Conservation (phyloP, 2,329 filamentous ascomycete genomes). For the Aspergillus brunneoviolaceus region DNA sequence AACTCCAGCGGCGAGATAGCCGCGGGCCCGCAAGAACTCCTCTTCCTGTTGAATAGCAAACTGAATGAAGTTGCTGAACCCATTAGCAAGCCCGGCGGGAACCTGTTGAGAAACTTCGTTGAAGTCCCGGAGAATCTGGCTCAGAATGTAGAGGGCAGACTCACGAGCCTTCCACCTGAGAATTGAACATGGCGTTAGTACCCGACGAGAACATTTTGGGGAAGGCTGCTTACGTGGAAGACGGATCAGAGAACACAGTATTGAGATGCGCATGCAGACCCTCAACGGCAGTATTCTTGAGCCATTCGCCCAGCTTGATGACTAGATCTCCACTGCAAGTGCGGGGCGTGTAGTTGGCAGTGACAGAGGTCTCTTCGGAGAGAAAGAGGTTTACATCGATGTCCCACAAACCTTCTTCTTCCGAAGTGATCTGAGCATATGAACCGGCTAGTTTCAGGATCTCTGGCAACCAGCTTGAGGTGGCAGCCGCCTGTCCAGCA, state of each 20-base stretch:
- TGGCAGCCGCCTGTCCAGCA: constrained; percentile 58
- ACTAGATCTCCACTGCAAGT: constrained; percentile 89
- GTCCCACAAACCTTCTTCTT: constrained; percentile 95
- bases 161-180: constrained; percentile 68
- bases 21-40: constrained; percentile 78
- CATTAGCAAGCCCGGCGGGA: constrained; percentile 65
- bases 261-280: constrained; percentile 76
- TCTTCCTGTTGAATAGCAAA: constrained; percentile 70
- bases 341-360: constrained; percentile 91
- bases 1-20: constrained; percentile 80
- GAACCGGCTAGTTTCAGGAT: constrained; percentile 81
- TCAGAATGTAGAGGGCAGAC: constrained; percentile 79
- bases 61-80: constrained; percentile 77
- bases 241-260: constrained; percentile 61
- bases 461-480: constrained; percentile 78
- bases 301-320: constrained; percentile 90
- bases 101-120: constrained; percentile 73
- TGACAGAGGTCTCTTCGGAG: constrained; percentile 91
- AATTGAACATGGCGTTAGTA: constrained; percentile 21
- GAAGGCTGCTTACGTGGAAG: constrained; percentile 33
- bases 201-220: not conserved
- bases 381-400: constrained; percentile 95
- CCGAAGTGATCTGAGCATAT: constrained; percentile 85
- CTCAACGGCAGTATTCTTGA: constrained; percentile 71
- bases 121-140: constrained; percentile 80